Percentiles rank a stretch among this genome's conserved stretches.
Evolutionary conservation across 1,139 yeast species (phyloP).

Genomic region (Taiozyma sp.): DNA sequence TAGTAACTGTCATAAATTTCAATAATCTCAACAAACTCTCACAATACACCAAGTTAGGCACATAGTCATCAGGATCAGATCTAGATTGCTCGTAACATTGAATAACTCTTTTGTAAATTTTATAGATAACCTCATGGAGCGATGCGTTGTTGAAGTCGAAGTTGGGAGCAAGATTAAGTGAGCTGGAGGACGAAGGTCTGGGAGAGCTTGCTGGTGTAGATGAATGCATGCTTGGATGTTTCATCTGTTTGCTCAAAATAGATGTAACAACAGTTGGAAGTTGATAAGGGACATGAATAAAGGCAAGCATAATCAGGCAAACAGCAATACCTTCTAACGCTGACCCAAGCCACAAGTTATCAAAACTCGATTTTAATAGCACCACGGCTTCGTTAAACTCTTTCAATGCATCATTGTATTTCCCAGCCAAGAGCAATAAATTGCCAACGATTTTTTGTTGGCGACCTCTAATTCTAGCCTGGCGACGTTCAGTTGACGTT

Average conservation of each 20-base stretch:
- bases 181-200: constrained; percentile 33
- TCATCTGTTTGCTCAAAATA: constrained; percentile 17
- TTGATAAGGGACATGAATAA: constrained; percentile 53
- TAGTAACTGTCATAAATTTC: constrained; percentile 54
- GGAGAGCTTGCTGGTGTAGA: constrained; percentile 32
- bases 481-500: constrained; percentile 44
- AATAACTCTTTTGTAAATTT: constrained; percentile 45
- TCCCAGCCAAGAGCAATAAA: constrained; percentile 76
- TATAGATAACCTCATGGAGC: constrained; percentile 47
- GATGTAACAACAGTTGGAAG: constrained; percentile 47
- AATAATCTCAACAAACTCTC: constrained; percentile 66
- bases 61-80: constrained; percentile 63
- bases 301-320: constrained; percentile 56
- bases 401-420: constrained; percentile 62
- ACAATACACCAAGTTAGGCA: constrained; percentile 77
- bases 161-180: constrained; percentile 13
- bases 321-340: constrained; percentile 79
- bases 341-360: constrained; percentile 84
- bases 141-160: constrained; percentile 21
- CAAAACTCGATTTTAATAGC: constrained; percentile 58
- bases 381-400: constrained; percentile 70
- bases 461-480: constrained; percentile 62
- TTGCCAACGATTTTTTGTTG: constrained; percentile 73
- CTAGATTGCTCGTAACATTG: constrained; percentile 58
- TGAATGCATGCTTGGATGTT: constrained; percentile 5